Percentiles rank a stretch among this genome's conserved stretches.
Conservation (phyloP, 805 yeast genomes). For the Schizosaccharomyces lindneri region DNA sequence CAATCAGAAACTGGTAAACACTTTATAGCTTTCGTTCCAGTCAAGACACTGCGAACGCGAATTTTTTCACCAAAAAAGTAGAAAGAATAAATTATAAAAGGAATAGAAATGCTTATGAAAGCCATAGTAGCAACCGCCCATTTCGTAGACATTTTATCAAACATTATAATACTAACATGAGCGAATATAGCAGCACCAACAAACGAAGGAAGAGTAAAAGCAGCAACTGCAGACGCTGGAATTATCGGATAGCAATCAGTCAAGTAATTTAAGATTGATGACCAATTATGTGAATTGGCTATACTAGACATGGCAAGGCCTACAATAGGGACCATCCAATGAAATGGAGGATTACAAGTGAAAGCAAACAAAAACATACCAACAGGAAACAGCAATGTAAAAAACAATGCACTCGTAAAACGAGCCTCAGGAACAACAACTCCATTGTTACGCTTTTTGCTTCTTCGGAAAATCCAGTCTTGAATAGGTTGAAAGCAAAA, state of each 20-base stretch:
- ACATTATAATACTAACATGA: neutral
- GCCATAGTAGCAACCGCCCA: slow-evolving; percentile 1
- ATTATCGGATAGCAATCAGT: slow-evolving; percentile 37
- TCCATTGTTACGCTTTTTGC: neutral
- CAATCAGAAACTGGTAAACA: neutral
- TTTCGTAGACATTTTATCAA: neutral
- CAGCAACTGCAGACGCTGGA: slow-evolving; percentile 63
- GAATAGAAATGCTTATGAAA: neutral
- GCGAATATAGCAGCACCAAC: neutral
- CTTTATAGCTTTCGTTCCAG: neutral
- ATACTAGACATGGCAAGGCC: neutral
- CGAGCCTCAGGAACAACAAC: neutral
- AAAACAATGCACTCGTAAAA: neutral
- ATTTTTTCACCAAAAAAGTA: neutral
- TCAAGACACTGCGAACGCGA: neutral
- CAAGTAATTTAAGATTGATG: slow-evolving; percentile 28
- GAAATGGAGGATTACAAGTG: neutral
- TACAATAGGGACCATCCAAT: neutral
- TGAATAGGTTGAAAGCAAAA: slow-evolving; percentile 18
- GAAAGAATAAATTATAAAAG: neutral
- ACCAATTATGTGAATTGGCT: neutral
- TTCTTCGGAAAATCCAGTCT: neutral
- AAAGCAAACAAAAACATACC: neutral
- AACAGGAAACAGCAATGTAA: neutral
- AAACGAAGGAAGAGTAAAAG: slow-evolving; percentile 8